Base-by-base conservation (phyloP, 116 monocot genomes). In the Trichopus zeylanicus region DNA sequence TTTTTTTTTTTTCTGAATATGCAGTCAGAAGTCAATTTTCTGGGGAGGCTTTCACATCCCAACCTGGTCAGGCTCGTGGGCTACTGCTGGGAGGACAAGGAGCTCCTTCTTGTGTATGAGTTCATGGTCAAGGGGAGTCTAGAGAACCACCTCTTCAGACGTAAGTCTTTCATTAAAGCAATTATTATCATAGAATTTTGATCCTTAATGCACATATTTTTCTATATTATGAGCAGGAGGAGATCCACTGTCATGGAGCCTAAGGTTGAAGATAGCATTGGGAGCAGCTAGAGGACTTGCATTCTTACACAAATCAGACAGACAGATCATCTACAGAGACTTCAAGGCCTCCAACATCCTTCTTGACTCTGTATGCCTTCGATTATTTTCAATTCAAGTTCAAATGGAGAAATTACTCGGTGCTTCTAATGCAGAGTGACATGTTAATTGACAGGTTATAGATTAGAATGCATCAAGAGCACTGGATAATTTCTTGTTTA, bases 241-340 rank as follows among this genome's bases (percentile, higher is more conserved):
- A 60, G 58, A 75, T 61, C 80, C 80, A 38, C 71, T 80, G 0
- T 54, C 85, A 24, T 85, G 85, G 85, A 66, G 46, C 26, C 56
- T 74, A 9, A 67, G 85, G 67, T 48, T 85, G 48, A 85, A 80
- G 65, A 74, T 85, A 35, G 63, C 53, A 32, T 25, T 67, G 5
- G 85, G 85, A 12, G 85, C 85, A n/a, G 85, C 80, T 33, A 61
- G 74, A 58, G 85, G 85, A 24, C 77, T 85, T 57, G 85, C 64
- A 21, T 85, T 80, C 60, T 31, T 85, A 37, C 81, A 81, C 65
- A 29, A 68, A 31, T 72, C 76, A 47, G 76, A 81, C 10, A 81
- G 57, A 62, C 72, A 72, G 29, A 71, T 81, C 51, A 81, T 81
- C 21, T 76, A 81, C 46, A 58, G 81, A 28, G 80, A 85, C 29